Evolutionary conservation across 2,329 filamentous ascomycete genomes (phyloP), one percentile per base, ranked within the genome.

Genomic region (Chaetomiaceae sp.): DNA sequence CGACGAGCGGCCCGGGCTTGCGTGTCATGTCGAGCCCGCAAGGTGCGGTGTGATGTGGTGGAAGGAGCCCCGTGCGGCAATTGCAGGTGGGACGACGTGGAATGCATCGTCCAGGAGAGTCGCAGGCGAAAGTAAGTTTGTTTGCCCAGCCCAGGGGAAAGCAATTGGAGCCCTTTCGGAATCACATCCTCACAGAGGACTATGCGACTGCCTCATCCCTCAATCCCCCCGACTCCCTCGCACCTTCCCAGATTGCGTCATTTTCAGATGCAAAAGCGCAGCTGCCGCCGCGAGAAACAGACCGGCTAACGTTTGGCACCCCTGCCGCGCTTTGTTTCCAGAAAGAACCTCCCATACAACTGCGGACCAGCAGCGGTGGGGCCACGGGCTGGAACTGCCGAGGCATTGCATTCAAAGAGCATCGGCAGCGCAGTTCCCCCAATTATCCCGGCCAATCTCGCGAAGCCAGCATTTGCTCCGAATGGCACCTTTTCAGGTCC

Each of bases 1-100:
- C 81, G 90, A 65, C 82, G 91, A 66, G 90, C 91, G n/a, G 90
- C 90, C 9, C 88, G 92, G 62, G 91, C 91, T 16, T 96, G 91
- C 69, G 89, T 90, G 58, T 90, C 87, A 63, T 96, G 91, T 71
- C 82, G 91, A 64, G 85, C 87, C 53, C 84, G 91, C 66, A 96
- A 96, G 69, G 91, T 96, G 37, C 83, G 91, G 53, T 96, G 91
- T 74, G 91, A 96, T 73, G 90, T 96, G 52, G 90, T 94, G 54
- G 90, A 95, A 69, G 86, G 87, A 44, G 86, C 86, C 38, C 90
- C 90, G 1, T 95, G 90, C 69, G 90, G 88, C 51, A 95, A 95
- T 70, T 95, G 90, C 72, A 79, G 88, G 58, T 81, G 87, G 73
- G 87, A 90, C 69, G 84, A 87, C 66, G 85, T 90, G 54, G 84